Percentiles rank a stretch among this genome's conserved stretches.
phyloP scores from a whole-genome alignment of 75 land plant species.

The Cunninghamia lanceolata region DNA sequence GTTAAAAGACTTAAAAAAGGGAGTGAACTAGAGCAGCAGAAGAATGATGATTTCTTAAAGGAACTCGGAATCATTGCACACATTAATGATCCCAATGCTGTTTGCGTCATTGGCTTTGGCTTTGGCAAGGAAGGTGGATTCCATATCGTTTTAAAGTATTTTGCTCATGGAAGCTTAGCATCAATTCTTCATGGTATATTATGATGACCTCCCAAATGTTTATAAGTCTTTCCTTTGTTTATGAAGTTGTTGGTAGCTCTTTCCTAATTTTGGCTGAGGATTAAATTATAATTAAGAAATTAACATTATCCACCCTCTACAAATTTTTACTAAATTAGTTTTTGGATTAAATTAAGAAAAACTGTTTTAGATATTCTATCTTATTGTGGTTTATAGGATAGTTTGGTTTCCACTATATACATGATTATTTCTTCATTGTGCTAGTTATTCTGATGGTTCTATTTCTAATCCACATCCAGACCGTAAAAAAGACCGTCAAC shows the following conservation, averaged over 20 bases:
- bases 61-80: conserved; percentile 87
- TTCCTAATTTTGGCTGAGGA: background rate
- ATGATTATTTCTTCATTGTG: background rate
- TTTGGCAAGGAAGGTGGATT: too few relatives aligned
- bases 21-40: conserved; percentile 49
- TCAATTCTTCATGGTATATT: too few relatives aligned
- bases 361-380: background rate
- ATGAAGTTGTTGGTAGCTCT: background rate
- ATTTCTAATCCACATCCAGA: conserved; percentile 2
- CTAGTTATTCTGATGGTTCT: background rate
- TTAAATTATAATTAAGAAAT: background rate
- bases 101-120: conserved; percentile 57
- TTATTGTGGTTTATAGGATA: background rate
- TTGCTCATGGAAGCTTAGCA: too few relatives aligned
- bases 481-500: too few relatives aligned
- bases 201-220: too few relatives aligned
- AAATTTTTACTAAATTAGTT: too few relatives aligned
- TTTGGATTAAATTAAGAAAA: background rate
- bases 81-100: too few relatives aligned
- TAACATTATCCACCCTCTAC: background rate
- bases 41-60: conserved; percentile 54
- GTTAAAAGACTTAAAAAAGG: conserved; percentile 73
- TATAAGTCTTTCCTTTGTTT: too few relatives aligned
- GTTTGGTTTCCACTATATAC: background rate
- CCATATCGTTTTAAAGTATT: too few relatives aligned